phyloP scores from a whole-genome alignment of 306 rosid genomes.

The Gynostemma pentaphyllum region DNA sequence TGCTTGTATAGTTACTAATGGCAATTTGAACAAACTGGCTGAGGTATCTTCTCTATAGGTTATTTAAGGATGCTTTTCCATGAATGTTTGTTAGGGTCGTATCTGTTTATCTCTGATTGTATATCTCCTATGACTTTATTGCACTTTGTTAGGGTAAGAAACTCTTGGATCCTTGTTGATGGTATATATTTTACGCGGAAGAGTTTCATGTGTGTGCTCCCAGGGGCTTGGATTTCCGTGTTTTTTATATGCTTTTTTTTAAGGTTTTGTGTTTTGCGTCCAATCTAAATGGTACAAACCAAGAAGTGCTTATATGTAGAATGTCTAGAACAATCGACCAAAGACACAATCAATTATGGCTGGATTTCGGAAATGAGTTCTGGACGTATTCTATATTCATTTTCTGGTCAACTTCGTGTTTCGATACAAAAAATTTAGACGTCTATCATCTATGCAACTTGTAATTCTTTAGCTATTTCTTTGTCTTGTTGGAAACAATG shows the following conservation, averaged over 20 bases:
- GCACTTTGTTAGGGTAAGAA: background rate
- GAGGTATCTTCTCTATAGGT: constrained; percentile 43
- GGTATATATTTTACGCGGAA: too few species aligned
- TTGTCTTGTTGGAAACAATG: too few species aligned
- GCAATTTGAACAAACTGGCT: constrained; percentile 48
- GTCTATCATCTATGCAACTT: too few species aligned
- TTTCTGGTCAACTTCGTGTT: background rate
- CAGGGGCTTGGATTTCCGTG: background rate
- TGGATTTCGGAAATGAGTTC: background rate
- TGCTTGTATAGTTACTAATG: constrained; percentile 89
- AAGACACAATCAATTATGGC: background rate
- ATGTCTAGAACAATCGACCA: background rate
- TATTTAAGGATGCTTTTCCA: constrained; percentile 1
- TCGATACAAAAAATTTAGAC: too few species aligned
- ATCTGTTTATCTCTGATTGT: constrained; percentile 9
- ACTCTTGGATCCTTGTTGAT: background rate
- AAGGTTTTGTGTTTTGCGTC: background rate
- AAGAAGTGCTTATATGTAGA: background rate
- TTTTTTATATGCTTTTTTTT: background rate
- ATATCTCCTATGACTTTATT: background rate
- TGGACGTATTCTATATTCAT: background rate
- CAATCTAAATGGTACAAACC: too few species aligned
- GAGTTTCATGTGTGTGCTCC: background rate
- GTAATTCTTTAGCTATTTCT: too few species aligned
- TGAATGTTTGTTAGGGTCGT: background rate